Percentiles rank a stretch among this genome's conserved stretches.
These are phyloP conservation scores for Chrysanthemum seticuspe DNA, from an alignment of 129 eudicot genomes.

Conservation along the genomic window DNA sequence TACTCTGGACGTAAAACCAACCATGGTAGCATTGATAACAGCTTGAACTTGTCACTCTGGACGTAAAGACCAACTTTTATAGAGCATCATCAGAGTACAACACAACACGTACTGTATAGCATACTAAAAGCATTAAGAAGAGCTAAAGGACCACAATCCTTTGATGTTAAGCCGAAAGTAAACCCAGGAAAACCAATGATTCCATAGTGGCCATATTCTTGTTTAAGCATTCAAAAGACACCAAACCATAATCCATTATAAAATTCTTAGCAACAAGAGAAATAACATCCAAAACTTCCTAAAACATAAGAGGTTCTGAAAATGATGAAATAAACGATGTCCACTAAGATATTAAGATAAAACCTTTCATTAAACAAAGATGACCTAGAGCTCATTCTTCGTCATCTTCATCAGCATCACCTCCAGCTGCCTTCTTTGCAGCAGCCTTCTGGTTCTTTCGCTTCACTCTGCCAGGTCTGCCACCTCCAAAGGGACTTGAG, in stretches of 20 bases:
- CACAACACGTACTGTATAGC: too few relatives aligned
- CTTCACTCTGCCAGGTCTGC: conserved; percentile 16
- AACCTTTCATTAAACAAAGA: not conserved
- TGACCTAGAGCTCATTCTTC: conserved; percentile 44
- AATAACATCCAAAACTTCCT: not conserved
- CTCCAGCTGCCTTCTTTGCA: conserved; percentile 83
- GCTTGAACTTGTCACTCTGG: too few relatives aligned
- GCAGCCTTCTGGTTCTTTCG: conserved; percentile 65
- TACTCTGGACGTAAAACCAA: too few relatives aligned
- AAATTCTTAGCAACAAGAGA: not conserved
- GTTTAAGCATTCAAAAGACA: not conserved
- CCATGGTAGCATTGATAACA: too few relatives aligned
- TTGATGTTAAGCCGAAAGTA: too few relatives aligned
- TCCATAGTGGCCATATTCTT: too few relatives aligned
- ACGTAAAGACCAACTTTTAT: too few relatives aligned
- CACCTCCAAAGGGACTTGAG: conserved; percentile 73
- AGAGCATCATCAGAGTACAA: too few relatives aligned
- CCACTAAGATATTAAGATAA: not conserved
- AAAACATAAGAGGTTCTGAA: not conserved
- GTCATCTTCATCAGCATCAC: conserved; percentile 69
- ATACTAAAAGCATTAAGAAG: too few relatives aligned
- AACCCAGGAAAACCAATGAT: too few relatives aligned
- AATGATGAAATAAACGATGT: not conserved
- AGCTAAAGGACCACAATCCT: too few relatives aligned
- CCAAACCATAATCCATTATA: not conserved